Base-by-base conservation (phyloP, 208 protist species). In the Herpetomonas tarakana region DNA sequence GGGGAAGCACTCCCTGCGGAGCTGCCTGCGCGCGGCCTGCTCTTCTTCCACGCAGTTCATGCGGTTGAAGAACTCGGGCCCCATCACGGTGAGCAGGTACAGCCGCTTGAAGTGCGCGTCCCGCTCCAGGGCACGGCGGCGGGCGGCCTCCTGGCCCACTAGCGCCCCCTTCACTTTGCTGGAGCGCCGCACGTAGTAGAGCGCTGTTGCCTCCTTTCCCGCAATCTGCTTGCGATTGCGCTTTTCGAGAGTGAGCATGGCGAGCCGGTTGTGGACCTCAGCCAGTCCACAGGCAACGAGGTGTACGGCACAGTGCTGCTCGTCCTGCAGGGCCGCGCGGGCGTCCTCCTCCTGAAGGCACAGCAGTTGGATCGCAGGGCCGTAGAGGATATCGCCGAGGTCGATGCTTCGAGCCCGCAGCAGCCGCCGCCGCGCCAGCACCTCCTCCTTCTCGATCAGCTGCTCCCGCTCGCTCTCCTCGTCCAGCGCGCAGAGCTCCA, bases 381-480 rank as follows among this genome's bases (percentile, higher is more conserved):
- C 29, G 18, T 55, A 35, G 28, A 81, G 27, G 22, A 65, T 44
- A 0, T 58, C 38, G 3, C 54, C 57, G 3, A 59, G 25, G 0
- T 58, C 46, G 16, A 31, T 44, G 30, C 61, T 41, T 21, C 67
- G 64, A 9, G 68, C 54, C n/a, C 71, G 78, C 57, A 67, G 70
- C 25, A 90, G 19, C n/a, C 73, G 66, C 38, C 75, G 59, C 21
- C 85, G 63, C 27, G 72, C 78, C 4, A 86, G 63, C 52, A 67
- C 21, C 64, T 92, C 81, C 52, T 86, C 78, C 16, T 67, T 57
- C 44, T 77, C 72, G 45, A 91, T 76, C 19, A 88, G 57, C 68
- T 91, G 84, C 60, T 81, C 65, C 16, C 81, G 65, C 55, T 84
- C 84, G 19, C 63, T 76, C 19, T 31, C 46, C 52, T 91, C 84